Evolutionary conservation across 176 grass and related monocot species (phyloP), one percentile per base, ranked within the genome.

Genomic region (Phyllostachys edulis): DNA sequence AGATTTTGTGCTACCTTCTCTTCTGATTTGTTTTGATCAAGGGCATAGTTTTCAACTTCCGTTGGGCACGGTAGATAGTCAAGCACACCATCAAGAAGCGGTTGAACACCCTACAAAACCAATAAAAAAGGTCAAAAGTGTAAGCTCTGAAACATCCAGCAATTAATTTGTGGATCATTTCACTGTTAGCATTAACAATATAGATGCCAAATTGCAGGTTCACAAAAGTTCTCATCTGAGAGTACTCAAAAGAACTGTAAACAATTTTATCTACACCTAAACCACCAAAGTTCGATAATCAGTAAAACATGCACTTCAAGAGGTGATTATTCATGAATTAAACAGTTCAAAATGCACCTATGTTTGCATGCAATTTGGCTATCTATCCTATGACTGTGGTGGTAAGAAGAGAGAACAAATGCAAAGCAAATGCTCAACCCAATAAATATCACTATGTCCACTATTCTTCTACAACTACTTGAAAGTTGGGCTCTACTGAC

Each of bases 11-110:
- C 20, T 92, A 98, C 96, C 93, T 96, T 96, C 78, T 95, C 96
- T 90, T 98, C 96, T 13, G 89, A 93, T 64, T 94, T 98, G 80
- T 89, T 92, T 88, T 98, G 96, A 68, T 98, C 93, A 85, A 98
- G 96, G 23, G 96, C 96, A 47, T 88, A 84, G 78, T 92, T 98
- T 69, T 96, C 88, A 77, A 98, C 93, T 89, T 98, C 91, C 81
- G 80, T 78, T 37, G 96, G 93, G 76, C 84, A 94, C 44, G 96
- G 93, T 82, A 98, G 80, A 83, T 98, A 98, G 81, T 98, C 80
- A 63, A 98, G 85, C 51, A 98, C 96, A 75, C 96, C 96, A 92
- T 98, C 88, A 86, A 98, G 89, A 56, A 98, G 89, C 5, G 86
- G 91, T 86, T 98, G 96, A 75, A 98, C 96, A 85, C 93, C 96